These are phyloP conservation scores for Lentinula raphanica DNA, from an alignment of 768 basidiomycete genomes.

Conservation along the genomic window DNA sequence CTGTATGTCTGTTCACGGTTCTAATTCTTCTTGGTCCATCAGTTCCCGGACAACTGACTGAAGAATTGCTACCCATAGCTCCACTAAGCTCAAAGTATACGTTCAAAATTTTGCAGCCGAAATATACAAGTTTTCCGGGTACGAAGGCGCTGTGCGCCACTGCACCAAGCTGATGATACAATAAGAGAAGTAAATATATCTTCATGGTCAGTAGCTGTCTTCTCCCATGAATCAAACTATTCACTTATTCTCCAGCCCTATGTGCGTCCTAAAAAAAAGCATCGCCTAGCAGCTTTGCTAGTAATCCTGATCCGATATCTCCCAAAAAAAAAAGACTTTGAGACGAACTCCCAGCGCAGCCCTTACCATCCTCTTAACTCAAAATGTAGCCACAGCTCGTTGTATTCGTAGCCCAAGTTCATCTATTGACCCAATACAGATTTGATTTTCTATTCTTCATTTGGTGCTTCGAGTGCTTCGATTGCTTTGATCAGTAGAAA, in stretches of 20 bases:
- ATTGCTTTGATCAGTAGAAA: too few relatives aligned
- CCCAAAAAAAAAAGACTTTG: too few relatives aligned
- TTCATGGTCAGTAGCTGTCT: conserved; percentile 55
- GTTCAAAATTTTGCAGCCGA: conserved; percentile 88
- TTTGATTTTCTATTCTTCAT: too few relatives aligned
- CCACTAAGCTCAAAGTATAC: conserved; percentile 69
- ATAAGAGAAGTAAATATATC: conserved; percentile 85
- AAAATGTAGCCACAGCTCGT: too few relatives aligned
- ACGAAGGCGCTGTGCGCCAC: conserved; percentile 90
- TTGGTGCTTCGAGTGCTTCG: too few relatives aligned
- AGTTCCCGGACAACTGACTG: conserved; percentile 92
- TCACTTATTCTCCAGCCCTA: conserved; percentile 55
- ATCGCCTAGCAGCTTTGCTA: conserved; percentile 79
- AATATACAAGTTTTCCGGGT: conserved; percentile 97
- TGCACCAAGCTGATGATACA: conserved; percentile 86
- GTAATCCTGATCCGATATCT: too few relatives aligned
- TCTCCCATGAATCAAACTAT: neutral
- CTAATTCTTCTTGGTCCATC: neutral
- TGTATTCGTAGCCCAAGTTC: too few relatives aligned
- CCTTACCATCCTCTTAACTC: too few relatives aligned
- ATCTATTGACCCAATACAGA: too few relatives aligned
- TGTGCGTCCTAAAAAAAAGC: conserved; percentile 94
- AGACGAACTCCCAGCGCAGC: too few relatives aligned
- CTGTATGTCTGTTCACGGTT: neutral
- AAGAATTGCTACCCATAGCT: conserved; percentile 88